Conservation (phyloP, 768 basidiomycete genomes). For the Macrolepiota dolichaula region DNA sequence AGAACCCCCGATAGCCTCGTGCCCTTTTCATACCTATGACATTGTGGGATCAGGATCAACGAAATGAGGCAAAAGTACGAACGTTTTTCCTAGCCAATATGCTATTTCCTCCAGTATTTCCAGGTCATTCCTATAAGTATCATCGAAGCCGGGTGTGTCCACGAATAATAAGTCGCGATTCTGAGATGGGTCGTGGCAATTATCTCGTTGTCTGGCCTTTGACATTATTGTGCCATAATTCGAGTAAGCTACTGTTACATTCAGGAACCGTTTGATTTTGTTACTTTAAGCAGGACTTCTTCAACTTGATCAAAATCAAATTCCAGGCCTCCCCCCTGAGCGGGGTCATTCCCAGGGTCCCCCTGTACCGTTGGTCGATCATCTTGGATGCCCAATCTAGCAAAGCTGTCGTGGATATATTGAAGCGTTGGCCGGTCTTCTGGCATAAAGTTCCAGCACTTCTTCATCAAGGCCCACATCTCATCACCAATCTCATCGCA, state of each 20-base stretch:
- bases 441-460: background rate
- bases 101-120: background rate
- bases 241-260: too few species aligned
- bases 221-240: too few species aligned
- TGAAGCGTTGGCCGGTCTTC: background rate
- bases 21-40: slow-evolving; percentile 10
- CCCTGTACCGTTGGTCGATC: background rate
- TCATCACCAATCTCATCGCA: background rate
- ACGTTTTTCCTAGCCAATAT: background rate
- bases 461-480: background rate
- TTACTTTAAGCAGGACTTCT: background rate
- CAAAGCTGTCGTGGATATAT: background rate
- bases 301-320: background rate
- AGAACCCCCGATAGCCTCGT: slow-evolving; percentile 6
- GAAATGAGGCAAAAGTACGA: background rate
- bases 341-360: background rate
- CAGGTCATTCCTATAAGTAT: too few species aligned
- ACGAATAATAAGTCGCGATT: too few species aligned
- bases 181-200: too few species aligned
- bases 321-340: background rate
- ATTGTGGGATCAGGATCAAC: background rate
- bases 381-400: background rate
- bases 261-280: too few species aligned
- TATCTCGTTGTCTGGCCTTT: too few species aligned
- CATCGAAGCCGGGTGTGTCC: too few species aligned